phyloP scores from a whole-genome alignment of 2,329 filamentous ascomycete genomes.

The Diaporthe amygdali region DNA sequence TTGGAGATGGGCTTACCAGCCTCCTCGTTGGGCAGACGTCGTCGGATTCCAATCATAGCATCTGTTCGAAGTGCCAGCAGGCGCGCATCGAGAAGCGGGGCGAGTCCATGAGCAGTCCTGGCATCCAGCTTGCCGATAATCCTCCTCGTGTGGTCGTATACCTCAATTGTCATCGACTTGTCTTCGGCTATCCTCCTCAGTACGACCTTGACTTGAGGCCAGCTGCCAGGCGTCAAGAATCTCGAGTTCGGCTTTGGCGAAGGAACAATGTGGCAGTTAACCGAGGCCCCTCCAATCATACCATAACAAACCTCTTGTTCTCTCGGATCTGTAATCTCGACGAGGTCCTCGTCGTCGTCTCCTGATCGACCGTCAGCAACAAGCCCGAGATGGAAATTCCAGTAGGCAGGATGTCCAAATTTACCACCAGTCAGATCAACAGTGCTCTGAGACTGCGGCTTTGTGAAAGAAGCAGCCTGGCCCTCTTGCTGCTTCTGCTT shows the following conservation, averaged over 20 bases:
- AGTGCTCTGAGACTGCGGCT: constrained; percentile 37
- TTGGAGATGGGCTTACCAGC: constrained; percentile 67
- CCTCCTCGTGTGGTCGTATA: constrained; percentile 72
- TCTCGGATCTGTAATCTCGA: constrained; percentile 62
- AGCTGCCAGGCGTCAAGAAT: constrained; percentile 63
- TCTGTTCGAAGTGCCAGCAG: constrained; percentile 71
- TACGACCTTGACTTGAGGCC: constrained; percentile 77
- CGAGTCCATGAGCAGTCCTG: constrained; percentile 69
- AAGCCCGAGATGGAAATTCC: background rate
- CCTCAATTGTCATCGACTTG: constrained; percentile 66
- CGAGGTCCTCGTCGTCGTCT: constrained; percentile 63
- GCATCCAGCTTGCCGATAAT: constrained; percentile 80
- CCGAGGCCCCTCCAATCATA: constrained; percentile 69
- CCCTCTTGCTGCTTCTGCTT: constrained; percentile 61
- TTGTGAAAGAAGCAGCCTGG: constrained; percentile 25
- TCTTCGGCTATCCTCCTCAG: constrained; percentile 65
- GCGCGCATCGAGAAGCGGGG: constrained; percentile 73
- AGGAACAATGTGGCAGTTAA: constrained; percentile 73
- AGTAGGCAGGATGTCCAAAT: background rate
- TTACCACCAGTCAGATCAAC: constrained; percentile 66
- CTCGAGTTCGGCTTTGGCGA: constrained; percentile 68
- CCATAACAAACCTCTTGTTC: constrained; percentile 83
- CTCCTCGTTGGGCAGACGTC: constrained; percentile 66
- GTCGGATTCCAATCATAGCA: constrained; percentile 72
- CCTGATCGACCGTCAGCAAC: constrained; percentile 34